Evolutionary conservation across 331 rosid species (phyloP), one percentile per base, ranked within the genome.

Genomic region (Telfairia occidentalis): DNA sequence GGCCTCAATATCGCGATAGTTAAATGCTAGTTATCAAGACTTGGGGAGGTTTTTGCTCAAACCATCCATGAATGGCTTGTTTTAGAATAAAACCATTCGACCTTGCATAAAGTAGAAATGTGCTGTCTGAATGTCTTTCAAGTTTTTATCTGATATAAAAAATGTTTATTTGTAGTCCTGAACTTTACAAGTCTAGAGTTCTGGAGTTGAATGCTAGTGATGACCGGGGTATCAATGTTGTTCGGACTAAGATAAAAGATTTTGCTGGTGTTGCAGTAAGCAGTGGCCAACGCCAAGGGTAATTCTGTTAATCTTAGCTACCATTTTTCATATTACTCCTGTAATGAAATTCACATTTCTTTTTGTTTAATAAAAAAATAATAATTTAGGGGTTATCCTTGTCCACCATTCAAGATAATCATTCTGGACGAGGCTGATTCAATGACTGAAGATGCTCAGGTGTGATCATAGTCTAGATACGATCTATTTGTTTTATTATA

Each of bases 361-460:
- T 1, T 1, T 38, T 58, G n/a, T n/a, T n/a, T 28, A 5, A 18
- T 13, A 28, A 28, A 24, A 65, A 37, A 35, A 37, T 1, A 9
- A n/a, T 40, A 12, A 24, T 49, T 73, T 82, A 91, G 96, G 83
- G 90, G 86, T 50, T 85, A 91, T 77, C 97, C 92, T 28, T 95
- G 96, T 53, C 97, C 96, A 8, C 96, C 96, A 3, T 95, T 77
- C 79, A 95, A 95, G 87, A 91, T 95, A 64, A 91, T 95, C 75
- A 92, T 95, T 69, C 87, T 95, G 1, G 97, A 95, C 19, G 97
- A 95, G 85, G 98, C 97, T 0, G 92, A 94, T 80, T 94, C 97
- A 64, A 94, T 94, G 96, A 91, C 96, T 0, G 97, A 94, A 88
- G 97, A 94, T 82, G 97, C 97, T 87, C 92, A 91, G 95, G 97